Evolutionary conservation across 1,284 basidiomycete species (phyloP), one percentile per base, ranked within the genome.

Genomic region (Thelephora terrestris): DNA sequence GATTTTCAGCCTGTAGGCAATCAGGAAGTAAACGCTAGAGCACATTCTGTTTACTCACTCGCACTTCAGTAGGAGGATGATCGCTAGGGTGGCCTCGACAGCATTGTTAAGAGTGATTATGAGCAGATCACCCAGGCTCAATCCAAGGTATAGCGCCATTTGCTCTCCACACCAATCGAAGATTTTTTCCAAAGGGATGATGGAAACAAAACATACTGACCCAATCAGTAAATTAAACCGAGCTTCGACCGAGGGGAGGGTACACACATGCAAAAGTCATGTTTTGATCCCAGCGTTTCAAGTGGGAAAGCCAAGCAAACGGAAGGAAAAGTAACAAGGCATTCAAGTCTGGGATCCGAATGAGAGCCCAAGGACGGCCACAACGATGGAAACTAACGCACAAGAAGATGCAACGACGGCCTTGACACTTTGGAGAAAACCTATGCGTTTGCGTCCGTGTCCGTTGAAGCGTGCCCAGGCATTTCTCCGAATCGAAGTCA

Each of bases 121-220:
- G 20, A 80, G 58, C 7, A 83, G 61, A 55, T 82, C 78, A 18
- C 79, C 78, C 3, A 81, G 59, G 49, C 75, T 73, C 51, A 70
- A 71, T 2, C 78, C 76, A 4, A 75, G 65, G 58, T 81, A 82
- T 32, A 71, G 66, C 7, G 70, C 65, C 71, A 81, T 74, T 55
- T 81, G 76, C 54, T 80, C 78, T 35, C 77, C 79, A 43, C 74
- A 74, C 65, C 71, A 81, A 49, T 81, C 79, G 51, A 80, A 75
- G 5, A 79, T 55, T 46, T 69, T 66, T 53, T 78, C 74, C 7
- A 81, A 64, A 7, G 79, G 75, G 25, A 81, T 69, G 50, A 81
- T 73, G n/a, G 72, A 65, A 38, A 78, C 59, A 56, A 79, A 76
- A 39, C 65, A 73, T n/a, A 80, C 78, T 79, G 47, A 2, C 9